These are phyloP conservation scores for Spergularia azorica DNA, from an alignment of 179 eudicot genomes.

Conservation along the genomic window DNA sequence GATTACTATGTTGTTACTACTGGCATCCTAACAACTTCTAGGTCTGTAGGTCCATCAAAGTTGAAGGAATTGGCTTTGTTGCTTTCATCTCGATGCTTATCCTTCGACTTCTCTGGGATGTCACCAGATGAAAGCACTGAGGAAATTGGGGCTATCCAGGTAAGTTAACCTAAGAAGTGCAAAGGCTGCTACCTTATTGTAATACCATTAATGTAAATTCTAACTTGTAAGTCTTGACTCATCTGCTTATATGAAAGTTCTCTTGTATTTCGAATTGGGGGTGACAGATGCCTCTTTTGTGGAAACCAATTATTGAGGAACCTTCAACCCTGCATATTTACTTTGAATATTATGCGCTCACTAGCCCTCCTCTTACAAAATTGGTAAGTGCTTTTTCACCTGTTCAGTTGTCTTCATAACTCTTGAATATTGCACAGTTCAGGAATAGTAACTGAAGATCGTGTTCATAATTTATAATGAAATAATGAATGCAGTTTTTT, in stretches of 20 bases:
- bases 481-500: not conserved
- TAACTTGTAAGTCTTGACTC: conserved; percentile 1
- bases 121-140: conserved; percentile 66
- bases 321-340: conserved; percentile 48
- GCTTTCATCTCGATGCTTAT: conserved; percentile 58
- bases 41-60: conserved; percentile 53
- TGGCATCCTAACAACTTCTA: conserved; percentile 19
- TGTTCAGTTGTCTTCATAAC: conserved; percentile 3
- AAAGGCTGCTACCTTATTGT: not conserved
- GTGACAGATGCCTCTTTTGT: conserved; percentile 42
- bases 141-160: conserved; percentile 50
- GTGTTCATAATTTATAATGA: not conserved
- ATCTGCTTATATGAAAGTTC: conserved; percentile 3
- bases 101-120: conserved; percentile 61
- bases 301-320: conserved; percentile 51
- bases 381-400: conserved; percentile 37
- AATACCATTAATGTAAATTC: not conserved
- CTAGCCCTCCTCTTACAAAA: conserved; percentile 46
- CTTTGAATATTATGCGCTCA: conserved; percentile 54
- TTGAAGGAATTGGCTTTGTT: conserved; percentile 69
- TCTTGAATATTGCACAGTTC: not conserved
- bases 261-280: conserved; percentile 17
- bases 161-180: not conserved
- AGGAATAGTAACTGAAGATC: not conserved
- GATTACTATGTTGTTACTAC: conserved; percentile 10